phyloP scores from a whole-genome alignment of 2,329 filamentous ascomycete species.

The Madurella fahalii region DNA sequence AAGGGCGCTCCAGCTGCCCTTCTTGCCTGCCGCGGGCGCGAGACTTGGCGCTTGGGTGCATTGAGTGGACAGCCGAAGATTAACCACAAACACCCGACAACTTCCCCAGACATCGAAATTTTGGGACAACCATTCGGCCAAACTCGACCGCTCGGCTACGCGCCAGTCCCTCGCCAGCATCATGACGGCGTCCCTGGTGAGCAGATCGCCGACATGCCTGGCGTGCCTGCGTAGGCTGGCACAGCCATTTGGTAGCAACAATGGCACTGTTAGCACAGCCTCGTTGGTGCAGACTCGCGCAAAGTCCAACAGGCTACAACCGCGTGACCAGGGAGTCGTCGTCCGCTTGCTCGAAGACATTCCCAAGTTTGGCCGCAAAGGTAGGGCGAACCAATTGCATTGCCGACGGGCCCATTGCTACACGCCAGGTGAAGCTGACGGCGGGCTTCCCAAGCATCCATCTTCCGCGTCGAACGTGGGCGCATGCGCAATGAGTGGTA shows the following conservation, averaged over 20 bases:
- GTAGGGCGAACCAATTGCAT: constrained; percentile 22
- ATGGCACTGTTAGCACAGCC: constrained; percentile 22
- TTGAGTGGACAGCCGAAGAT: constrained; percentile 1
- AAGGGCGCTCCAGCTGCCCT: no score
- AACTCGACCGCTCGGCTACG: neutral
- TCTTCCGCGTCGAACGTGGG: constrained; percentile 33
- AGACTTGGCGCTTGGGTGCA: no score
- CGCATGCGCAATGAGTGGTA: constrained; percentile 38
- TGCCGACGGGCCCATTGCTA: neutral
- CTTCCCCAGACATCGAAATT: constrained; percentile 8
- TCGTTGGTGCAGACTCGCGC: constrained; percentile 34
- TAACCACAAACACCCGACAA: constrained; percentile 2
- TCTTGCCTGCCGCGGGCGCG: no score
- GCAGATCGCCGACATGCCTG: constrained; percentile 26
- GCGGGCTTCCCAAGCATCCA: constrained; percentile 24
- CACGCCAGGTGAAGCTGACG: constrained; percentile 1
- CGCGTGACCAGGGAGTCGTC: constrained; percentile 39
- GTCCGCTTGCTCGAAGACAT: constrained; percentile 42
- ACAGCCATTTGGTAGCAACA: constrained; percentile 17
- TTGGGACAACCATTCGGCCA: constrained; percentile 4
- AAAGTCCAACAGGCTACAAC: constrained; percentile 35
- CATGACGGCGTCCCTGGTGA: constrained; percentile 24
- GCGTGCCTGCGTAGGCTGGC: constrained; percentile 27
- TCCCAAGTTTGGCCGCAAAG: constrained; percentile 37
- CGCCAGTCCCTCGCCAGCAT: neutral